Base-by-base conservation (phyloP, 1,284 basidiomycete genomes). In the Naganishia liquefaciens region DNA sequence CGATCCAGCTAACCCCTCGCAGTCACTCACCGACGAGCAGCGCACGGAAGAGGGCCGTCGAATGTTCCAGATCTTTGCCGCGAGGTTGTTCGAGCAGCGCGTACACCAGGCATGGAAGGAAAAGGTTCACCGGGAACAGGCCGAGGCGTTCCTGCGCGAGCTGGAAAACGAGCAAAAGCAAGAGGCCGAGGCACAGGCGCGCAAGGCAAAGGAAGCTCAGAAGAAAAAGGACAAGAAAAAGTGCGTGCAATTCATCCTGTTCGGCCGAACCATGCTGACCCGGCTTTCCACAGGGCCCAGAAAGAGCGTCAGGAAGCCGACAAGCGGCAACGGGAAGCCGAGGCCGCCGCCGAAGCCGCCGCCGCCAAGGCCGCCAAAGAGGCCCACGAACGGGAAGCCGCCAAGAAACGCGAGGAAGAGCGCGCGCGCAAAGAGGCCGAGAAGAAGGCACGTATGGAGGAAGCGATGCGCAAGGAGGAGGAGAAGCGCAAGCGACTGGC, bases 41-140 rank as follows among this genome's bases (percentile, higher is more conserved):
- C 93, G 95, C 79, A 92, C 94, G 88, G 93, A 97, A 79, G 95
- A 99, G 80, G 95, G 95, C 72, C 92, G 94, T 78, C 87, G 92
- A 62, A 99, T 99, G 95, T 99, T 99, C 82, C 93, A 93, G 71
- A 97, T 99, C 80, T 99, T 98, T 76, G 95, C 95, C n/a, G 95
- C 95, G 44, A 87, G 96, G 64, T 96, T 98, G 93, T 98, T 99
- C 77, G 95, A 99, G 81, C 93, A 97, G 79, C 87, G 95, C 28
- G 95, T 98, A 44, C 85, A 97, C 62, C 88, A 92, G 71, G 90
- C 92, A 5, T 95, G 93, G 76, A 87, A 91, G 62, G 93, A 94
- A 80, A 87, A 88, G 72, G 88, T 94, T n/a, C 91, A 93, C 23
- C 90, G 91, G 75, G 90, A 93, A 77, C 85, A 90, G 71, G 91